phyloP scores from a whole-genome alignment of 257 asterid genomes.

The Primulina tabacum region DNA sequence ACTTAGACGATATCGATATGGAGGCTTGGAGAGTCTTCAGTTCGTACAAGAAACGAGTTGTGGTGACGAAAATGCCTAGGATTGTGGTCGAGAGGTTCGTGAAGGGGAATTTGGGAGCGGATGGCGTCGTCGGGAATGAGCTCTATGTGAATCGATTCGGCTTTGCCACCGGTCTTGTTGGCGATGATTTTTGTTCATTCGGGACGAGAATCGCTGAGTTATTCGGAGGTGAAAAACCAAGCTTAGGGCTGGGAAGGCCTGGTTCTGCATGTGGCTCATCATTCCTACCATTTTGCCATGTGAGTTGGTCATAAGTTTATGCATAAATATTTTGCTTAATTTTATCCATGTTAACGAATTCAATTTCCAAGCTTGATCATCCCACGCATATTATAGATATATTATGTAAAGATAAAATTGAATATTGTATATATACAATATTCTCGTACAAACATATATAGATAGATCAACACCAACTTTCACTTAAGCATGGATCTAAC shows the following conservation, averaged over 20 bases:
- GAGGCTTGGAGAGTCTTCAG: constrained; percentile 65
- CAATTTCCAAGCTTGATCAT: neutral
- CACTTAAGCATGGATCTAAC: too few species aligned
- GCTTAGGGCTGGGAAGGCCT: constrained; percentile 55
- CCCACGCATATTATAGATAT: too few species aligned
- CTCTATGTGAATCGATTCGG: constrained; percentile 58
- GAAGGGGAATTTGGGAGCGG: constrained; percentile 68
- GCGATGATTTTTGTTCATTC: constrained; percentile 36
- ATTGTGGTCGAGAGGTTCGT: constrained; percentile 80
- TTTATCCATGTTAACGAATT: too few species aligned
- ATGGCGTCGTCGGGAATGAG: constrained; percentile 60
- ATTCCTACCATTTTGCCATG: constrained; percentile 57
- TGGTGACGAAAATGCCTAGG: constrained; percentile 69
- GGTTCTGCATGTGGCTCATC: constrained; percentile 27
- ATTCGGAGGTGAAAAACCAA: constrained; percentile 41
- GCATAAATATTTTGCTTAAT: too few species aligned
- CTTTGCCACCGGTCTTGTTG: constrained; percentile 55
- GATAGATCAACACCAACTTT: too few species aligned
- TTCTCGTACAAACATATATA: too few species aligned
- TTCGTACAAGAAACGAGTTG: constrained; percentile 40
- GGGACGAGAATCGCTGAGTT: constrained; percentile 29
- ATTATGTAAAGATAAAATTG: too few species aligned
- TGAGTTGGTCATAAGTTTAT: constrained; percentile 19
- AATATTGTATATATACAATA: too few species aligned
- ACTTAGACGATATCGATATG: constrained; percentile 57